Base-by-base conservation (phyloP, 1,284 basidiomycete species). In the Trametes sp. region DNA sequence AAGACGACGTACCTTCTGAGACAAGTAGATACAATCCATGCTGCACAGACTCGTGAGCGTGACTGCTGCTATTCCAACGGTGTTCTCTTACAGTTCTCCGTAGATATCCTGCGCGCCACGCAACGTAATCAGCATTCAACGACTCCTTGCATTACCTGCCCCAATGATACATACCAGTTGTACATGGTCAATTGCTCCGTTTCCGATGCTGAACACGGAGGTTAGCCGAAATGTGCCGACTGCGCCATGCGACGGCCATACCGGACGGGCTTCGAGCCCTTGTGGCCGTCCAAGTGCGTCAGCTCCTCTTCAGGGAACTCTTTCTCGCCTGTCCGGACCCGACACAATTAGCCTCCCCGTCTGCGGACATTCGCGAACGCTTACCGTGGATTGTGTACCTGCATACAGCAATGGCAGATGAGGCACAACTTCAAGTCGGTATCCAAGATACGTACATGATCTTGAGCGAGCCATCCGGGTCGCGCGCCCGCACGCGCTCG, bases 11-110 rank as follows among this genome's bases (percentile, higher is more conserved):
- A 90, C 84, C 89, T 96, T 97, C 76, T 97, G 95, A 6, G 93
- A 90, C 23, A 98, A 86, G 74, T 98, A 98, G 65, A 98, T 92
- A 86, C 90, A 94, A 80, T 98, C 95, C 90, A 96, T 89, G 64
- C 95, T 93, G 33, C 41, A 7, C 24, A 29, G 38, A 31, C 23
- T 16, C 52, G 28, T 51, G 45, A 19, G 23, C 21, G 36, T 19
- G 35, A 23, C 24, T 4, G 21, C 19, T 28, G 1, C 31, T 14
- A 26, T 10, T 51, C 38, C 16, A 11, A 24, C 23, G 36, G 1
- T 1, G 28, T 24, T 35, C 1, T 70, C 84, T 68, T 73, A 90
- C 90, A 93, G 74, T 80, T 94, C 94, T 44, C 94, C 95, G 68
- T 96, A 96, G 53, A 97, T 96, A 75, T 97, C 95, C 90, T 94